These are phyloP conservation scores for Termitomyces sp. DNA, from an alignment of 768 basidiomycete species.

Conservation along the genomic window DNA sequence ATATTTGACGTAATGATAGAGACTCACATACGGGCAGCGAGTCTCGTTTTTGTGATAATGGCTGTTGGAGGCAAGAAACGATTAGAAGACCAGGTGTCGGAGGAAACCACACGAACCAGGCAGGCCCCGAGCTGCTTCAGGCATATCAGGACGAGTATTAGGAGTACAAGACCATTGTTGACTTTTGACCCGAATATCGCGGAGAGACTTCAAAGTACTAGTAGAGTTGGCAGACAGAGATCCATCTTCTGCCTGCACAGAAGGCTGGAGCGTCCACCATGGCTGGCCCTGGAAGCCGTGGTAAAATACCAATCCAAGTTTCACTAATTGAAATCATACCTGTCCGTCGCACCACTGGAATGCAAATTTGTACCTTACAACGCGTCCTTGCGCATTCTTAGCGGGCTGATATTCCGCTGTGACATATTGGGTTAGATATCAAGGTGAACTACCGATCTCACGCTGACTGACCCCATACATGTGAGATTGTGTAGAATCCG, in stretches of 20 bases:
- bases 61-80: not conserved
- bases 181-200: not conserved
- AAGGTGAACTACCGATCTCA: conserved; percentile 1
- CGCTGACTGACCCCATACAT: conserved; percentile 59
- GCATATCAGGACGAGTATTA: not conserved
- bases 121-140: not conserved
- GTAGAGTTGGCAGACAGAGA: not conserved
- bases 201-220: not conserved
- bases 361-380: conserved; percentile 79
- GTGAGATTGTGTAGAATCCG: conserved; percentile 69
- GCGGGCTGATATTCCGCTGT: conserved; percentile 63
- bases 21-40: not conserved
- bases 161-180: not conserved
- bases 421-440: not conserved
- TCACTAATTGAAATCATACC: conserved; percentile 23
- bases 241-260: not conserved
- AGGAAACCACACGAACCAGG: not conserved
- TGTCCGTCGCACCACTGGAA: conserved; percentile 83
- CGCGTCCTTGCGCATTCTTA: conserved; percentile 41
- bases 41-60: not conserved
- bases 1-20: not conserved
- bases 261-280: conserved; percentile 33
- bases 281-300: conserved; percentile 33
- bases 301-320: not conserved
- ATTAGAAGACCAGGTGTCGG: not conserved